Evolutionary conservation across 2,329 filamentous ascomycete genomes (phyloP), one percentile per base, ranked within the genome.

Genomic region (Paraconiothyrium brasiliense): DNA sequence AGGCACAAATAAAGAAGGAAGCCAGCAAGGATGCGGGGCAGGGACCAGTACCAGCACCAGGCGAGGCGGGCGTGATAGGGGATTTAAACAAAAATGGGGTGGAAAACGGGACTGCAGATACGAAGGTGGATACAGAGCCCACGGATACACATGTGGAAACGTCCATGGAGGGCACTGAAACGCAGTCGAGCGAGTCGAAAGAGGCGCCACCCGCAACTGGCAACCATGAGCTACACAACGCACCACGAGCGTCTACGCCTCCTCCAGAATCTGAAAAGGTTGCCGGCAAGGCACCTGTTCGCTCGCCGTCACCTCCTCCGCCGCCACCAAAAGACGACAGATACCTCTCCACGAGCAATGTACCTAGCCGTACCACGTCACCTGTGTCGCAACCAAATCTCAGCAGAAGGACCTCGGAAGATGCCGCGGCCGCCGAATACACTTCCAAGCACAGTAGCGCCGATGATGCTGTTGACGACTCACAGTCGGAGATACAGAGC

Each of bases 401-500:
- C 79, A 63, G 73, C 72, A 61, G 72, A 66, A 79, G 79, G 60
- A 78, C 79, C 48, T 75, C 74, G 8, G 76, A 78, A 55, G 71
- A 75, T 54, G 71, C 69, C 14, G 77, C 73, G 14, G 74, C 67
- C n/a, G 70, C 70, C 39, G 71, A 69, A 49, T 74, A 77, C 62
- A 86, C 87, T 24, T 89, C 93, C 54, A 77, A 76, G 22, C 72
- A 77, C 13, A 71, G 78, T 46, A 76, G 74, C 6, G 65, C 63
- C 1, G 72, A 73, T 1, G 79, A 81, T 47, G 66, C 68, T 4
- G 76, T 74, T 51, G 86, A 87, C 54, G 88, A 88, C 55, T 92
- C 92, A 1, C 87, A 88, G 61, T 90, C 90, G 6, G 95, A 99
- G 81, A 97, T 99, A 62, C 92, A 97, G 79, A 97, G 87, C 75